Conservation (phyloP, 2,329 filamentous ascomycete species). For the Hawksworthiomyces lignivorus region DNA sequence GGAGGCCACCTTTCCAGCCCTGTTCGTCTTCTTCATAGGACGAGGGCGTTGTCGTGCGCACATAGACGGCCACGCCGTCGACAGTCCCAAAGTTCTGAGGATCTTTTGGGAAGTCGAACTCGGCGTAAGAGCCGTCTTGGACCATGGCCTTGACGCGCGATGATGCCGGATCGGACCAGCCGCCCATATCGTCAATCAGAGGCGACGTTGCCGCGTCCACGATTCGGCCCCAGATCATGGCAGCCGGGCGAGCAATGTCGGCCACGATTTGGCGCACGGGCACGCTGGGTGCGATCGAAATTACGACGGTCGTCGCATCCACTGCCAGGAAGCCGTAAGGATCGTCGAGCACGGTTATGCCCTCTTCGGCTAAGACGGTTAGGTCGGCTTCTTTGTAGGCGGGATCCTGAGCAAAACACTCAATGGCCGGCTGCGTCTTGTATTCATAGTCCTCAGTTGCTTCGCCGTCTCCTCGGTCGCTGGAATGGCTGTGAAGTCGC, state of each 20-base stretch:
- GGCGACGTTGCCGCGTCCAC: background rate
- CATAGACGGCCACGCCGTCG: conserved; percentile 12
- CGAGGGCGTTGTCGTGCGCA: conserved; percentile 6
- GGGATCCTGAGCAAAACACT: conserved; percentile 22
- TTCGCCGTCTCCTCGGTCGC: background rate
- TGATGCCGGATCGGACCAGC: conserved; percentile 13
- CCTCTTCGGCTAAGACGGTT: conserved; percentile 15
- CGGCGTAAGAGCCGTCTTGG: conserved; percentile 11
- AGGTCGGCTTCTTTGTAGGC: conserved; percentile 17
- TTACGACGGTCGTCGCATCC: conserved; percentile 21
- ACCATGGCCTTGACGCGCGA: conserved; percentile 14
- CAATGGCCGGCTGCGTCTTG: background rate
- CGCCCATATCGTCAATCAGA: conserved; percentile 11
- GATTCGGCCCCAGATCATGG: conserved; percentile 20
- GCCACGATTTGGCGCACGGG: conserved; percentile 25
- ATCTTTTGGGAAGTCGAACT: conserved; percentile 11
- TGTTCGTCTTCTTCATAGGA: background rate
- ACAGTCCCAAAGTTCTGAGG: conserved; percentile 10
- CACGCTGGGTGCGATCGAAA: conserved; percentile 20
- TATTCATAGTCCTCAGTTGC: background rate
- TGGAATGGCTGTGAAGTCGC: no score
- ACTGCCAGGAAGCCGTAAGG: conserved; percentile 25
- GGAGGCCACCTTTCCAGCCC: background rate
- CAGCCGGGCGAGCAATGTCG: conserved; percentile 25
- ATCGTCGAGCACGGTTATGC: conserved; percentile 22